Evolutionary conservation across 2,329 filamentous ascomycete genomes (phyloP), one percentile per base, ranked within the genome.

Genomic region (Bipolaris cookei): DNA sequence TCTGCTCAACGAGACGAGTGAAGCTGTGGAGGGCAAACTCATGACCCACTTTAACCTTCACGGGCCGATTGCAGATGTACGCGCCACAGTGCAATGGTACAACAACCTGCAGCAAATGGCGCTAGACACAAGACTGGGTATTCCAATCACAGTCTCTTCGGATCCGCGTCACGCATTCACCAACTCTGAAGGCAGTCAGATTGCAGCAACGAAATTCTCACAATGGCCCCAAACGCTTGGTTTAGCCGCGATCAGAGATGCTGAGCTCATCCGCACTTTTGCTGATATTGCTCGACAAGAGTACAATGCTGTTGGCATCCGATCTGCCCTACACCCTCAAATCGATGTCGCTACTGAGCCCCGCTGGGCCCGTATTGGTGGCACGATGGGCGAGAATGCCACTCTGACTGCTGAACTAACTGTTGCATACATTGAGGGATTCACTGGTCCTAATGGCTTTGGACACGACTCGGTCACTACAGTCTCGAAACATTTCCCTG

Each of bases 401-500:
- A 71, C 78, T 0, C 64, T 82, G 23, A 75, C 71, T 20, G 66
- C 70, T 25, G 54, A 66, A 30, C 70, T 75, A 1, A 70, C 81
- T 3, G 72, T 77, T 2, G 77, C 78, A 0, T 83, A 82, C 50
- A 78, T 84, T 62, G 76, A 78, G 44, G 82, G 81, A 16, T 79
- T 84, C 45, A 81, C 82, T 23, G 80, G 79, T 23, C 57, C 57
- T 0, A 72, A 77, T 1, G 67, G 74, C 30, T 70, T 83, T n/a
- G 81, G 81, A 0, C 61, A 68, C 0, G 58, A 77, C 25, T 81
- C 79, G 1, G 78, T 84, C 3, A 78, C 77, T 1, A 81, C 82
- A 0, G 78, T 83, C 1, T 83, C 82, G 0, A 84, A 84, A 68
- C 82, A 85, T 59, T 84, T 85, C 62, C 82, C 82, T 0, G 83